Conservation (phyloP, 163 green algal species). For the Chlorella variabilis region DNA sequence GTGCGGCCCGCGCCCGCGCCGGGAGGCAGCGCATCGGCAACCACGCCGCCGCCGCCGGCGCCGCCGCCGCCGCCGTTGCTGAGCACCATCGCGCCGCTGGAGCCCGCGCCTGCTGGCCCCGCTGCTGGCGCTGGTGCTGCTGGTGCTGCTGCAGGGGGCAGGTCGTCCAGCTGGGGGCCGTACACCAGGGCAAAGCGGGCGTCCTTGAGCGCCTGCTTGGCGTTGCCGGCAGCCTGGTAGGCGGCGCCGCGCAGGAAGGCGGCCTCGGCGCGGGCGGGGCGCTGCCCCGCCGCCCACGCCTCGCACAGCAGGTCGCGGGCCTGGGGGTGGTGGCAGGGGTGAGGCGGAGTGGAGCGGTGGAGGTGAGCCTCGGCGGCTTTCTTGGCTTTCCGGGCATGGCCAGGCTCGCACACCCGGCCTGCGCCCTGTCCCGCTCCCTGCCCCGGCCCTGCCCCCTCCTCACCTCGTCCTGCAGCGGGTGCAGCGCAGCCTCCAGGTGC, state of each 20-base stretch:
- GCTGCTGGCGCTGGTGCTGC: background rate
- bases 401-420: no score
- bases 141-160: background rate
- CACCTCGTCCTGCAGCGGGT: conserved; percentile 1
- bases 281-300: conserved; percentile 21
- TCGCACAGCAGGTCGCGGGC: conserved; percentile 25
- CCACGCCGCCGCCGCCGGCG: background rate
- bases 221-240: conserved; percentile 40
- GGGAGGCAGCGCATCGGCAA: background rate
- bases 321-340: no score
- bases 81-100: background rate
- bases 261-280: conserved; percentile 26
- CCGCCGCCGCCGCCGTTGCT: background rate
- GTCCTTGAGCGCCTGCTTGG: conserved; percentile 52
- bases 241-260: conserved; percentile 45
- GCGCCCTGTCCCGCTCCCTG: no score
- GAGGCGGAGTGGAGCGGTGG: no score
- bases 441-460: background rate
- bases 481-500: conserved; percentile 1
- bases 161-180: conserved; percentile 29
- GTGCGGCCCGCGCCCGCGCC: background rate
- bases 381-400: no score
- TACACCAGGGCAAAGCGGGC: conserved; percentile 46
- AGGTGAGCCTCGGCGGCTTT: no score
- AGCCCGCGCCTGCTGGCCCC: background rate